phyloP scores from a whole-genome alignment of 768 basidiomycete genomes.

The Leccinum truebloodii region DNA sequence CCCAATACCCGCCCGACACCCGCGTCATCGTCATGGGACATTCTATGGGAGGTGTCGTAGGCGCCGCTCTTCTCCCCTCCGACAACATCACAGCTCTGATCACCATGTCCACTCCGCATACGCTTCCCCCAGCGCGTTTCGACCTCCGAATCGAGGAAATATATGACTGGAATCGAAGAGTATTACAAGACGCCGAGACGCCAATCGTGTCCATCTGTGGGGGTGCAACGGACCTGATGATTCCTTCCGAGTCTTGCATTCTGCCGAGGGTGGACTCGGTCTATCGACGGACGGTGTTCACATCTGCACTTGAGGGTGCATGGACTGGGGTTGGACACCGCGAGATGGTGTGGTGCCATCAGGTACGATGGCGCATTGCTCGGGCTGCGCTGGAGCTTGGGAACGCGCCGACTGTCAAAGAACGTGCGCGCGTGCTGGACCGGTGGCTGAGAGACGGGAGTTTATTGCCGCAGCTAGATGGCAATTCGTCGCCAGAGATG shows the following conservation, averaged over 20 bases:
- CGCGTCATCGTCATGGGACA: slow-evolving; percentile 82
- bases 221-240: slow-evolving; percentile 88
- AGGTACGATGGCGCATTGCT: slow-evolving; percentile 89
- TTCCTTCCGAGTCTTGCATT: slow-evolving; percentile 87
- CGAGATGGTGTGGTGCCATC: slow-evolving; percentile 99
- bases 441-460: slow-evolving; percentile 71
- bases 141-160: slow-evolving; percentile 78
- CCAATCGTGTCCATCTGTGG: slow-evolving; percentile 87
- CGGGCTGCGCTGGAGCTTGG: slow-evolving; percentile 73
- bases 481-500: slow-evolving; percentile 8
- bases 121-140: slow-evolving; percentile 84
- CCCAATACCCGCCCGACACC: slow-evolving; percentile 65
- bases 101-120: slow-evolving; percentile 96
- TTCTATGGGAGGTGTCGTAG: slow-evolving; percentile 97
- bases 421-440: slow-evolving; percentile 46
- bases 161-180: slow-evolving; percentile 50
- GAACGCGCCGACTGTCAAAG: slow-evolving; percentile 21
- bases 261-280: slow-evolving; percentile 40
- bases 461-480: slow-evolving; percentile 41
- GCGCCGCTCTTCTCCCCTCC: slow-evolving; percentile 73
- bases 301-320: slow-evolving; percentile 83
- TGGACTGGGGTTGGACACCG: slow-evolving; percentile 96
- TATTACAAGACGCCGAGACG: slow-evolving; percentile 48
- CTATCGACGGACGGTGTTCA: slow-evolving; percentile 72
- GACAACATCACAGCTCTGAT: slow-evolving; percentile 71